These are phyloP conservation scores for Bothriochloa decipiens DNA, from an alignment of 176 grass and related monocot species.

Conservation along the genomic window DNA sequence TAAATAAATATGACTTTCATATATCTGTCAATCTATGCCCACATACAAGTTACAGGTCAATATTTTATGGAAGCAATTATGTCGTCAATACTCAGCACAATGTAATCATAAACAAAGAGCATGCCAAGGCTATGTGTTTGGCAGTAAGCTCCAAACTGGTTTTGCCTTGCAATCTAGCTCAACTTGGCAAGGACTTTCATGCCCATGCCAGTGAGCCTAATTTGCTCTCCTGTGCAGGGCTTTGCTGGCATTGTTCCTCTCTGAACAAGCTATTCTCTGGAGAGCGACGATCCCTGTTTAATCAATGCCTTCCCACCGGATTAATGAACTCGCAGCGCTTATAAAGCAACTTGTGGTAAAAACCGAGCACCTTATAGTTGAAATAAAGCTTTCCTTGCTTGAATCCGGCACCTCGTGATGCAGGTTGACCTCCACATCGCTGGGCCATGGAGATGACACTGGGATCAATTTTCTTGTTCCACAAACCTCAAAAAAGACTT, in stretches of 20 bases:
- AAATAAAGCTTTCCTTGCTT: not conserved
- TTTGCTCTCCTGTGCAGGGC: not conserved
- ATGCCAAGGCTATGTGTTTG: not conserved
- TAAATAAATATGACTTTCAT: slow-evolving; percentile 6
- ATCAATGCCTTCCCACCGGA: not conserved
- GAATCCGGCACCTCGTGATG: not conserved
- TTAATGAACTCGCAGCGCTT: not conserved
- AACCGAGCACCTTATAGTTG: not conserved
- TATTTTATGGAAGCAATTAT: slow-evolving; percentile 6
- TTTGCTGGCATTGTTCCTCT: not conserved
- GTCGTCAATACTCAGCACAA: not conserved
- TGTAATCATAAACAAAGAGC: not conserved
- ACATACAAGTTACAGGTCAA: not conserved
- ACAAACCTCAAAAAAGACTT: not conserved
- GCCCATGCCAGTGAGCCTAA: not conserved
- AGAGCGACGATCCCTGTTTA: not conserved
- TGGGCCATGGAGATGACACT: not conserved
- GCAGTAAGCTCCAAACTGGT: not conserved
- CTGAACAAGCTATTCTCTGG: not conserved
- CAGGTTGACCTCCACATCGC: not conserved
- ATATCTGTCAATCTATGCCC: not conserved
- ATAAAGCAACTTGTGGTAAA: not conserved
- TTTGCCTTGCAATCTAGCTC: not conserved
- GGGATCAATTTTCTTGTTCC: not conserved
- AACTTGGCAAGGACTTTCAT: not conserved